A percentile compares a stretch with the other conserved stretches of the same genome.
Conservation (phyloP, 495 filamentous ascomycete species). For the Endocarpon pusillum region DNA sequence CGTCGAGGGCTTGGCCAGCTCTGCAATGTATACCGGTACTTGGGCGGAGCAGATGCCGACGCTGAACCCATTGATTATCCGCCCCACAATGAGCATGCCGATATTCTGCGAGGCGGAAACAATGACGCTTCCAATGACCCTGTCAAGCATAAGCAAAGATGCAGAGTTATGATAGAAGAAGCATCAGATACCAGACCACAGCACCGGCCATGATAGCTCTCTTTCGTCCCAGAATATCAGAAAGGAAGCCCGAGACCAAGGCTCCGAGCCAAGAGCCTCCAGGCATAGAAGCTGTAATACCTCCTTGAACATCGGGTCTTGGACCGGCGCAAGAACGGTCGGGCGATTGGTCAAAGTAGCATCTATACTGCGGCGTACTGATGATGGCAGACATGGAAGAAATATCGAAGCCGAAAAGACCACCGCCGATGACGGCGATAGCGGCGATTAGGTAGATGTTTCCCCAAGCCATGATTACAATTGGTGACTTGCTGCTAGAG, state of each 20-base stretch:
- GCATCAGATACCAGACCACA: conserved; percentile 37
- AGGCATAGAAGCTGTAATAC: conserved; percentile 55
- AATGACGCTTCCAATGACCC: conserved; percentile 48
- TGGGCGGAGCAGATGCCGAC: conserved; percentile 68
- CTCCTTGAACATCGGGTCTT: conserved; percentile 31
- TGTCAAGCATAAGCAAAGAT: conserved; percentile 4
- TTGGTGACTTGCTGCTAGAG: too few species aligned
- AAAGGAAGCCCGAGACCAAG: conserved; percentile 45
- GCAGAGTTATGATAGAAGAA: neutral
- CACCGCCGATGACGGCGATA: conserved; percentile 62
- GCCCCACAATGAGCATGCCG: conserved; percentile 54
- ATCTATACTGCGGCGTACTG: conserved; percentile 35
- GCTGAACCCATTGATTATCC: conserved; percentile 58
- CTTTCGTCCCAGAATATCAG: conserved; percentile 52
- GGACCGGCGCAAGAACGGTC: conserved; percentile 30
- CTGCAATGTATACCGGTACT: conserved; percentile 65
- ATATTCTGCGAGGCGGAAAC: conserved; percentile 57
- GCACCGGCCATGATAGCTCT: conserved; percentile 44
- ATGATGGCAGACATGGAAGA: conserved; percentile 68
- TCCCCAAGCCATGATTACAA: too few species aligned
- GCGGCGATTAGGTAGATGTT: conserved; percentile 62
- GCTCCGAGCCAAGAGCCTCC: conserved; percentile 62
- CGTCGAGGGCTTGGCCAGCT: conserved; percentile 49
- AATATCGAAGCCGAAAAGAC: conserved; percentile 71
- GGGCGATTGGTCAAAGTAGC: conserved; percentile 40